These are phyloP conservation scores for Capillidium rhysosporum DNA, from an alignment of 371 early-diverging fungal species.

Conservation along the genomic window DNA sequence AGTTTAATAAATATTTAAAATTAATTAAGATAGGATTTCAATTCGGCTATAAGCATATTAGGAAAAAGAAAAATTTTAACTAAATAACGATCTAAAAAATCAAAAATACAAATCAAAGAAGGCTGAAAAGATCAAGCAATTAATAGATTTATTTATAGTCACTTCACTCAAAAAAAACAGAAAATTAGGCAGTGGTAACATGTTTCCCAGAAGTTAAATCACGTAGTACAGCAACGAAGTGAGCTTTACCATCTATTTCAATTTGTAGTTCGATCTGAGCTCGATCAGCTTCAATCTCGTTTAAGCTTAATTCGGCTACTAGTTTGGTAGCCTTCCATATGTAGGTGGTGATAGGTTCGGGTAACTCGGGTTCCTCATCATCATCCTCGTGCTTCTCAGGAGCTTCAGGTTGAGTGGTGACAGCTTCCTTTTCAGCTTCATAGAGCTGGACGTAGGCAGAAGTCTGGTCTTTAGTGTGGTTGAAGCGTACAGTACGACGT, in stretches of 20 bases:
- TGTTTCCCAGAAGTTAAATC: neutral
- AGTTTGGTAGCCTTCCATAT: slow-evolving; percentile 20
- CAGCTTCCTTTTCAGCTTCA: slow-evolving; percentile 37
- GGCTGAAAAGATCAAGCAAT: too few relatives aligned
- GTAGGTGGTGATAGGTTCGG: slow-evolving; percentile 16
- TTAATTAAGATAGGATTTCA: too few relatives aligned
- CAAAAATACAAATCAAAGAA: too few relatives aligned
- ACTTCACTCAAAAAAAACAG: too few relatives aligned
- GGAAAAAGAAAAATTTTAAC: too few relatives aligned
- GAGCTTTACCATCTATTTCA: neutral
- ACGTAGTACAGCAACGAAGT: neutral
- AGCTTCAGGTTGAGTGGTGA: slow-evolving; percentile 20
- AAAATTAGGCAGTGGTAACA: neutral
- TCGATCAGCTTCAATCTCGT: slow-evolving; percentile 9
- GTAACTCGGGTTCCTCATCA: slow-evolving; percentile 16
- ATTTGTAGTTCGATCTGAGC: slow-evolving; percentile 4
- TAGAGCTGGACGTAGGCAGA: slow-evolving; percentile 48
- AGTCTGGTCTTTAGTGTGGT: slow-evolving; percentile 29
- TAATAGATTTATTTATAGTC: too few relatives aligned
- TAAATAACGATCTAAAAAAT: too few relatives aligned
- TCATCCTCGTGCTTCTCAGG: slow-evolving; percentile 19
- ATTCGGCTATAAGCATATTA: too few relatives aligned
- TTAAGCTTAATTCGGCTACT: slow-evolving; percentile 21
- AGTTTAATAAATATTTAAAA: too few relatives aligned
- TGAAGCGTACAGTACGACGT: slow-evolving; percentile 42